These are phyloP conservation scores for Aspergillus flavus DNA, from an alignment of 2,329 filamentous ascomycete genomes.

Conservation along the genomic window DNA sequence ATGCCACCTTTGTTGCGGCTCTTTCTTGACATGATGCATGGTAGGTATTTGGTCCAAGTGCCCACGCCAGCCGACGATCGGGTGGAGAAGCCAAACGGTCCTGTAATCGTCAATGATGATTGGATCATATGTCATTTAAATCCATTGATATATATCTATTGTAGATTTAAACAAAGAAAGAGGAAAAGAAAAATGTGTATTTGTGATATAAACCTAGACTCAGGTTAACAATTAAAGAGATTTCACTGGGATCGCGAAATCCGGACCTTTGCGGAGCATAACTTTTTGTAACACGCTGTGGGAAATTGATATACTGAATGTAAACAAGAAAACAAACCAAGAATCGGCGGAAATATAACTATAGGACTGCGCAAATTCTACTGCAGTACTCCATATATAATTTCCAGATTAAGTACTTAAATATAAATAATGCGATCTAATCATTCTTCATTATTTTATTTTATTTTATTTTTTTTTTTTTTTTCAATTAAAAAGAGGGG, in stretches of 20 bases:
- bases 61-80: neutral
- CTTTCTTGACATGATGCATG: slow-evolving; percentile 1
- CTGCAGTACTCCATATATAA: no score
- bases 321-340: neutral
- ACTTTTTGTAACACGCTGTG: neutral
- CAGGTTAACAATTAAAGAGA: neutral
- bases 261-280: neutral
- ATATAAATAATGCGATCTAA: neutral
- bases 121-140: neutral
- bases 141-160: neutral
- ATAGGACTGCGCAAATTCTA: no score
- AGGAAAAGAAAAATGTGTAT: neutral
- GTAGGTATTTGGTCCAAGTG: neutral
- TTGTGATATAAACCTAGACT: no score
- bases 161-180: neutral
- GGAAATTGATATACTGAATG: neutral
- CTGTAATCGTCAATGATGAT: neutral
- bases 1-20: neutral
- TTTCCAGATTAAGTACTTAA: neutral
- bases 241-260: neutral
- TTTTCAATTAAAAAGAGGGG: neutral
- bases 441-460: neutral
- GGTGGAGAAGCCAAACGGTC: neutral
- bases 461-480: neutral
- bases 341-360: no score